Evolutionary conservation across 2,329 filamentous ascomycete genomes (phyloP), one percentile per base, ranked within the genome.

Genomic region (Penicillium sp.): DNA sequence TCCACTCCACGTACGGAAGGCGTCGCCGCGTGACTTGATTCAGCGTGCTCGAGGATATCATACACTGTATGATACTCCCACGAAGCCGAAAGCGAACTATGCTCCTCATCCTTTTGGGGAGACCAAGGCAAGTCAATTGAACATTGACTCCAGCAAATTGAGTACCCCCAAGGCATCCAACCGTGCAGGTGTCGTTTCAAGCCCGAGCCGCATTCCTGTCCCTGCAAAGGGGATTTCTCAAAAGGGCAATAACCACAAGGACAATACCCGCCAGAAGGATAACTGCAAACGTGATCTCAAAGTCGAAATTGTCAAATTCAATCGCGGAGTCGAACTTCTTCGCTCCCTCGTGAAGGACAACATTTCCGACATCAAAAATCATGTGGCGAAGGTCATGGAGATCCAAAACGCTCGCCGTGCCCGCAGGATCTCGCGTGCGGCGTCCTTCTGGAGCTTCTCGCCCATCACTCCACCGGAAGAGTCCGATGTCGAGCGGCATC

Each of bases 371-470:
- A 62, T 78, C 19, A 65, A 70, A 4, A 22, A 55, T 2, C 60
- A 73, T 2, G 64, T 76, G 4, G 63, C 66, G 2, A 61, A 69
- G 2, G 60, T 70, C n/a, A 54, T 51, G 2, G 58, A 67, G 9
- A 24, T 70, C 2, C 73, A 74, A 57, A 58, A 65, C 19, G 37
- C 67, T 44, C 68, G 67, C 31, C 54, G 67, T 56, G 53, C 61
- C 33, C 68, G 68, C 2, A 71, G 66, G 51, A 65, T 71, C 52
- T 64, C 65, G 6, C 74, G 73, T 2, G 68, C 71, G 6, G 66
- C 66, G 1, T 78, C 76, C 0, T 78, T 77, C 56, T 78, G 77
- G 76, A 77, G 68, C 19, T 78, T 78, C 43, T 70, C 65, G 19
- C 70, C 71, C 3, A 53, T 70, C 6, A 62, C 69, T 46, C 33